Conservation (phyloP, 805 yeast species). For the Brettanomyces anomalus region DNA sequence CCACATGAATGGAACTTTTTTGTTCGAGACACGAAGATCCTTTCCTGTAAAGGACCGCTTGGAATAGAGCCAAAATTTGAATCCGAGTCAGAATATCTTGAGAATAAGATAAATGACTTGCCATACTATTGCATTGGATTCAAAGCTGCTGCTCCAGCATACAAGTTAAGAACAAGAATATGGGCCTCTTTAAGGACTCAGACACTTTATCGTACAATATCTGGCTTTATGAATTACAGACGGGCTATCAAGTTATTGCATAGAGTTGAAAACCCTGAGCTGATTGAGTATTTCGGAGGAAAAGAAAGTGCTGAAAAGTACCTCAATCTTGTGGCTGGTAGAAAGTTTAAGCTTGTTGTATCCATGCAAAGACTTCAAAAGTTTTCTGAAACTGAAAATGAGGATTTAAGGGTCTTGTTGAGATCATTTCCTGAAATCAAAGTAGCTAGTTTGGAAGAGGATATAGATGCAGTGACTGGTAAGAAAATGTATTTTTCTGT, state of each 20-base stretch:
- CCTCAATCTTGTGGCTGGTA: slow-evolving; percentile 60
- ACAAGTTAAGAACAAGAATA: slow-evolving; percentile 61
- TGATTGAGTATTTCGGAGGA: slow-evolving; percentile 33
- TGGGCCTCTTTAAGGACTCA: slow-evolving; percentile 87
- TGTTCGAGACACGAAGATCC: slow-evolving; percentile 63
- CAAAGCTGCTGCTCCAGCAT: slow-evolving; percentile 54
- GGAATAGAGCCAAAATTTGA: slow-evolving; percentile 9
- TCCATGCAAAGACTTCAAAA: slow-evolving; percentile 80
- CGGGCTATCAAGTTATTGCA: slow-evolving; percentile 64
- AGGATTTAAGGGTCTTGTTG: slow-evolving; percentile 57
- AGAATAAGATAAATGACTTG: slow-evolving; percentile 46
- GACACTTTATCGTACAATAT: slow-evolving; percentile 72
- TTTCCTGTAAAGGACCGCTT: slow-evolving; percentile 48
- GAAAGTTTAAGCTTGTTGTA: slow-evolving; percentile 73
- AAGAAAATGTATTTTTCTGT: slow-evolving; percentile 49
- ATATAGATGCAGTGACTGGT: slow-evolving; percentile 32
- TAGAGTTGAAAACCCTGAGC: slow-evolving; percentile 54
- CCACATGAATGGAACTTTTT: slow-evolving; percentile 76
- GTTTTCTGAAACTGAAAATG: slow-evolving; percentile 56
- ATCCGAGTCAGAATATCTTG: slow-evolving; percentile 26
- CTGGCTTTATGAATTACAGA: slow-evolving; percentile 76
- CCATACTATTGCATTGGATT: slow-evolving; percentile 71
- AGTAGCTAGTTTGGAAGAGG: slow-evolving; percentile 48
- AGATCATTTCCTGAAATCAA: slow-evolving; percentile 63
- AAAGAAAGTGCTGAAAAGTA: slow-evolving; percentile 48